phyloP scores from a whole-genome alignment of 108 stramenopile genomes.

The Epipyxis sp. region DNA sequence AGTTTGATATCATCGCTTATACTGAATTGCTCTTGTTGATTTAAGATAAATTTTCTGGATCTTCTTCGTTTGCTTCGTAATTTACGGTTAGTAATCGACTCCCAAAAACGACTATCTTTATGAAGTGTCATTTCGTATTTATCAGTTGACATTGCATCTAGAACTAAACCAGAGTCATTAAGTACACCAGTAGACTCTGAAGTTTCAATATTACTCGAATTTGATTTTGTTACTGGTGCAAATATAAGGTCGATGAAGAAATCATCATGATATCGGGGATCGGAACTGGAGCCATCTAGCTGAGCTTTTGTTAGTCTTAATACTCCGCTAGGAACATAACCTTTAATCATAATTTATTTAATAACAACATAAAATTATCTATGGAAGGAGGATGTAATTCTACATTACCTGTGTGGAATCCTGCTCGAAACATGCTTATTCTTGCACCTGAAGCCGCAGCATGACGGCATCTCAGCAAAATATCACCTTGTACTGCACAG shows the following conservation, averaged over 20 bases:
- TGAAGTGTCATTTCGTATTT: slow-evolving; percentile 53
- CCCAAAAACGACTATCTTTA: slow-evolving; percentile 53
- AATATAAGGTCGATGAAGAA: slow-evolving; percentile 92
- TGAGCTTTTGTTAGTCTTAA: slow-evolving; percentile 82
- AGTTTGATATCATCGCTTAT: slow-evolving; percentile 11
- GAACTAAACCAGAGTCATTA: slow-evolving; percentile 39
- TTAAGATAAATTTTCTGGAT: slow-evolving; percentile 5
- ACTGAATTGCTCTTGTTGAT: slow-evolving; percentile 26
- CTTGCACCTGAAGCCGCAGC: slow-evolving; percentile 69
- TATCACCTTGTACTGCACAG: slow-evolving; percentile 76
- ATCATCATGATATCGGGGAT: slow-evolving; percentile 76
- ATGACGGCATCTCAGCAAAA: slow-evolving; percentile 82
- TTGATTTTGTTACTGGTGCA: slow-evolving; percentile 57
- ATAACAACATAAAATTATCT: no score
- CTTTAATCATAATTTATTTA: no score
- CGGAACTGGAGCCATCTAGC: slow-evolving; percentile 86
- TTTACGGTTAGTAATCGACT: slow-evolving; percentile 24
- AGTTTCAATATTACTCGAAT: not conserved
- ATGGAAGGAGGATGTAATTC: no score
- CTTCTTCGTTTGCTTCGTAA: not conserved
- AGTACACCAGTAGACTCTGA: not conserved
- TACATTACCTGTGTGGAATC: slow-evolving; percentile 95
- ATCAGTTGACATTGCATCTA: slow-evolving; percentile 36
- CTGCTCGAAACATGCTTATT: slow-evolving; percentile 88
- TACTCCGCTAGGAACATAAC: slow-evolving; percentile 82